Conservation (phyloP, 2,329 filamentous ascomycete species). For the Trichoderma pleuroti region DNA sequence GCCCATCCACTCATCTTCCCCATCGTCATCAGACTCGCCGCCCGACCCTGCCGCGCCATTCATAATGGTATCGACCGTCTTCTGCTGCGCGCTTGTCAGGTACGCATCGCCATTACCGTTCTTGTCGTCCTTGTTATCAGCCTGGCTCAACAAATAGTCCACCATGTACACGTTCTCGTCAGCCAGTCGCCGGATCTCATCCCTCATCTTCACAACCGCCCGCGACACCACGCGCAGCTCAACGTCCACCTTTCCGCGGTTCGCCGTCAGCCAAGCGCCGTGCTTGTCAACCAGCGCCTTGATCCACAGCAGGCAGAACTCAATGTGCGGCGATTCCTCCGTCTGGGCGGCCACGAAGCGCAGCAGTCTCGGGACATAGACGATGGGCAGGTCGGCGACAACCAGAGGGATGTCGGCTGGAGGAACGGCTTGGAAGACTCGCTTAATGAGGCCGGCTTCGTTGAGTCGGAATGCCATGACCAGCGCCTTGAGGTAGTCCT, state of each 20-base stretch:
- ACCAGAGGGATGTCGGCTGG: slow-evolving; percentile 71
- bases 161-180: slow-evolving; percentile 89
- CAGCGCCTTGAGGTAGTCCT: slow-evolving; percentile 84
- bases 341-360: slow-evolving; percentile 85
- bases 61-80: slow-evolving; percentile 30
- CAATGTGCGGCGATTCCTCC: slow-evolving; percentile 86
- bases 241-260: slow-evolving; percentile 73
- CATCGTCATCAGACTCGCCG: slow-evolving; percentile 35
- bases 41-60: slow-evolving; percentile 35
- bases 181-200: slow-evolving; percentile 76
- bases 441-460: slow-evolving; percentile 74
- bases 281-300: slow-evolving; percentile 78
- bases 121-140: slow-evolving; percentile 29
- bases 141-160: slow-evolving; percentile 68
- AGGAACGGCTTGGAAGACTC: slow-evolving; percentile 82
- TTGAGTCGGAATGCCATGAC: slow-evolving; percentile 98
- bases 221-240: slow-evolving; percentile 81
- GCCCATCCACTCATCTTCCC: slow-evolving; percentile 45
- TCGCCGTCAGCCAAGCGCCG: slow-evolving; percentile 79
- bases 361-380: slow-evolving; percentile 82
- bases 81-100: slow-evolving; percentile 18
- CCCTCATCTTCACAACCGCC: slow-evolving; percentile 74
- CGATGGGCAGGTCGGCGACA: slow-evolving; percentile 72
- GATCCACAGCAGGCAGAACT: slow-evolving; percentile 93
- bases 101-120: slow-evolving; percentile 12